Conservation (phyloP, 257 asterid genomes). For the Solanum lignicaule region DNA sequence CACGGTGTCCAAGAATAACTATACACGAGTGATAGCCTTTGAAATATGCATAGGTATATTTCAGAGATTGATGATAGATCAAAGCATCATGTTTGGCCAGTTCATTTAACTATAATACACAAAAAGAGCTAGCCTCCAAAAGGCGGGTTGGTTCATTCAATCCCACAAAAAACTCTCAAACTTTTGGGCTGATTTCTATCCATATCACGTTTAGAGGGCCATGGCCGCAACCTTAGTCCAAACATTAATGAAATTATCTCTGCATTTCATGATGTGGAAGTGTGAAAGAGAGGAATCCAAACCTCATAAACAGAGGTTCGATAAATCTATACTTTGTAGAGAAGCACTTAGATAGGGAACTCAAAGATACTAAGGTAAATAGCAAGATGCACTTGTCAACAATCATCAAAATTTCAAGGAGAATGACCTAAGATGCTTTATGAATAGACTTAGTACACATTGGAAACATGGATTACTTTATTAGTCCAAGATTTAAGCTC, state of each 20-base stretch:
- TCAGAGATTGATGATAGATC: not conserved
- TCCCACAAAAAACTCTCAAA: not conserved
- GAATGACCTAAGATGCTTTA: not conserved
- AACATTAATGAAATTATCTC: not conserved
- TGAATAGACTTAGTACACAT: not conserved
- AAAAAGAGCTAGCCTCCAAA: not conserved
- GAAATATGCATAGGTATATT: not conserved
- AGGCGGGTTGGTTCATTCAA: not conserved
- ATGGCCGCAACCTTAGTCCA: not conserved
- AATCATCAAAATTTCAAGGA: not conserved
- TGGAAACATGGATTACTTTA: not conserved
- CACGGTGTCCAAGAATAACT: not conserved
- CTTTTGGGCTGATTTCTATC: not conserved
- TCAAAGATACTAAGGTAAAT: not conserved
- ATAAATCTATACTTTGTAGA: not conserved
- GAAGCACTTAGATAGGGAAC: not conserved
- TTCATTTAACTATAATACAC: not conserved
- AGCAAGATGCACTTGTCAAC: not conserved
- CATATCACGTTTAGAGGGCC: not conserved
- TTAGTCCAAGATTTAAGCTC: not conserved
- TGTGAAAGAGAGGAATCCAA: not conserved
- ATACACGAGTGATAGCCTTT: not conserved
- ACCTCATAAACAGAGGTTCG: not conserved
- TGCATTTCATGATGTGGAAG: not conserved
- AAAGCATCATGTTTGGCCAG: not conserved